Base-by-base conservation (phyloP, 495 filamentous ascomycete genomes). In the Penicillium paradoxum region DNA sequence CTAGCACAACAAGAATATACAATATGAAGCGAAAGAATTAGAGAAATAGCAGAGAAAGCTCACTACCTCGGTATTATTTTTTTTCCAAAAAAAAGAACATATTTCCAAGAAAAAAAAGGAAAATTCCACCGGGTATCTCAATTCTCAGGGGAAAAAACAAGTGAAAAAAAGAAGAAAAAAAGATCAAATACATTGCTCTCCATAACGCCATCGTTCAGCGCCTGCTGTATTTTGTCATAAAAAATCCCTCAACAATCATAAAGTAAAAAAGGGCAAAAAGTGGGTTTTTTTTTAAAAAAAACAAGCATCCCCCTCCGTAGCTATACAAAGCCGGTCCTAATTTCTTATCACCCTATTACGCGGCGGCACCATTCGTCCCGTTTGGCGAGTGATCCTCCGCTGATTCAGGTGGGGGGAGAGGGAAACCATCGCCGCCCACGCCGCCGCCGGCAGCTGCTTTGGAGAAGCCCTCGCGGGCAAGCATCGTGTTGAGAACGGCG, bases 401-500 rank as follows among this genome's bases (percentile, higher is more conserved):
- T 4, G 57, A 54, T 7, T 74, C 73, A 1, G 64, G 55, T 15
- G 68, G 58, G 14, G 72, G 72, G 40, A 77, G 63, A 19, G 74
- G 74, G 54, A 77, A 77, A 6, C 71, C 73, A 51, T 77, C 74
- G 13, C 71, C 71, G 10, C 71, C 71, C 3, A 27, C 24, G 10
- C 71, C 63, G 1, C 67, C 68, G 11, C 62, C 58, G 1, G 63
- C 58, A 2, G 72, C 72, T 1, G 71, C 72, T 57, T 73, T 77
- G 6, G 74, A 66, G 68, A 98, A 97, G 54, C 87, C 87, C 58
- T 86, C 81, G 30, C 88, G 74, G 4, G 91, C 95, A 34, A 93
- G 82, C 63, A 86, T 83, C 56, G 91, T 90, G 62, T 97, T 97
- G 59, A 96, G 69, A 66, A 90, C 80, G 17, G 91, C 91, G 51